phyloP scores from a whole-genome alignment of 2,329 filamentous ascomycete species.

The Penicillium griseofulvum region DNA sequence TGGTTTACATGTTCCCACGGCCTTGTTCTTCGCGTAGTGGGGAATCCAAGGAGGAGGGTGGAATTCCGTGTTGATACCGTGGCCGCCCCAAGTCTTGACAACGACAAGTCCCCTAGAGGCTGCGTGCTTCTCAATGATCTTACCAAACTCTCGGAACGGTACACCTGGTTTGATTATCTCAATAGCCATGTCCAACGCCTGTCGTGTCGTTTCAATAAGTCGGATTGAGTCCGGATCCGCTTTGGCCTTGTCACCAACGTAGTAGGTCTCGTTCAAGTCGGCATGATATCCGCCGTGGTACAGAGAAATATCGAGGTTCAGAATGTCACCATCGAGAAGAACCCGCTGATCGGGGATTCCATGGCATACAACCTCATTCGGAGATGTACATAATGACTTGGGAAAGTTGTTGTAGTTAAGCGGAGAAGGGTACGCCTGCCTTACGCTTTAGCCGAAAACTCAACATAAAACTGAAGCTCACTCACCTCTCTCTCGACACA shows the following conservation, averaged over 20 bases:
- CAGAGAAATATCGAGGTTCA: conserved; percentile 88
- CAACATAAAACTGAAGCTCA: background rate
- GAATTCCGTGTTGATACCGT: conserved; percentile 86
- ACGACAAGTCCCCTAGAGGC: conserved; percentile 76
- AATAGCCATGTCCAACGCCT: conserved; percentile 80
- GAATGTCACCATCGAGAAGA: conserved; percentile 82
- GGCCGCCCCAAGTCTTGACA: conserved; percentile 86
- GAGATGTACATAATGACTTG: conserved; percentile 89
- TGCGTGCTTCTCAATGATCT: conserved; percentile 85
- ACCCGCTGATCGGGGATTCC: conserved; percentile 85
- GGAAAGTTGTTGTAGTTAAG: conserved; percentile 91
- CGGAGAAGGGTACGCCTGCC: conserved; percentile 83
- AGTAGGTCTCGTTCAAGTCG: conserved; percentile 94
- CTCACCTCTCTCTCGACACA: conserved; percentile 76
- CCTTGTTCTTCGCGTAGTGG: conserved; percentile 95
- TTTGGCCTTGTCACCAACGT: conserved; percentile 78
- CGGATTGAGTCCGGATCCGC: conserved; percentile 77
- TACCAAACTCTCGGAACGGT: conserved; percentile 82
- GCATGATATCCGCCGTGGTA: conserved; percentile 90
- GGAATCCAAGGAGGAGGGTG: conserved; percentile 88
- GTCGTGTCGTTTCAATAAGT: conserved; percentile 79
- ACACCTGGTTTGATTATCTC: conserved; percentile 83
- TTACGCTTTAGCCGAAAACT: background rate
- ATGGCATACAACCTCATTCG: conserved; percentile 94
- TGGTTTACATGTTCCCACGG: conserved; percentile 80